Evolutionary conservation across 176 grass and related monocot genomes (phyloP).

Genomic region (Lolium perenne): DNA sequence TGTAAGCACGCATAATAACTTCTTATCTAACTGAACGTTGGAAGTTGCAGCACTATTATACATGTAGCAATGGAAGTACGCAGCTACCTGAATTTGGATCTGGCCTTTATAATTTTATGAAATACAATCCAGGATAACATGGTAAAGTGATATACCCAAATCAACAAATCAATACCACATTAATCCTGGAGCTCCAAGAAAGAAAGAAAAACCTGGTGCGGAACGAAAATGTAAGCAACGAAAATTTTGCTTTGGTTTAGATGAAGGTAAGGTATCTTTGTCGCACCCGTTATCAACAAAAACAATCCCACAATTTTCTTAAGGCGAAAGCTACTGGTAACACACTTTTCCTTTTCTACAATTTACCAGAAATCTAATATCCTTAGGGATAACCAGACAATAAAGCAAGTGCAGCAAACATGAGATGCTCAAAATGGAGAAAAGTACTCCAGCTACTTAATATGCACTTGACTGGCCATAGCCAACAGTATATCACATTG

Average conservation of each 20-base stretch:
- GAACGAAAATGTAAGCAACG: not conserved
- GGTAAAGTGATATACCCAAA: constrained; percentile 30
- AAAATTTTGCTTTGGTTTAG: no score
- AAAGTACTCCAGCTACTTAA: not conserved
- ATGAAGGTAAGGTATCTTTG: not conserved
- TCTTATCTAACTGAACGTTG: not conserved
- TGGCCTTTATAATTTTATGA: not conserved
- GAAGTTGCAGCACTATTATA: not conserved
- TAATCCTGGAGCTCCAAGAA: not conserved
- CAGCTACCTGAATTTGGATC: not conserved
- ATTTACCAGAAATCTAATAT: not conserved
- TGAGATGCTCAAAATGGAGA: constrained; percentile 16
- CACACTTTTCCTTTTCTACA: not conserved
- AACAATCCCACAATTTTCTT: constrained; percentile 1
- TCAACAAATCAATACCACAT: not conserved
- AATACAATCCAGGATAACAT: constrained; percentile 25
- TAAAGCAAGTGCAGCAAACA: not conserved
- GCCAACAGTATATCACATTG: not conserved
- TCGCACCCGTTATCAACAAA: not conserved
- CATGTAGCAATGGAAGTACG: not conserved
- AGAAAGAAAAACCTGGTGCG: not conserved
- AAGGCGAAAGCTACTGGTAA: not conserved
- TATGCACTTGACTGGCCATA: not conserved
- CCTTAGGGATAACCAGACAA: constrained; percentile 18
- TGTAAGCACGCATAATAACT: not conserved